Evolutionary conservation across 225 moss, liverwort and hornwort species (phyloP).

Genomic region (Takakia lepidozioides): DNA sequence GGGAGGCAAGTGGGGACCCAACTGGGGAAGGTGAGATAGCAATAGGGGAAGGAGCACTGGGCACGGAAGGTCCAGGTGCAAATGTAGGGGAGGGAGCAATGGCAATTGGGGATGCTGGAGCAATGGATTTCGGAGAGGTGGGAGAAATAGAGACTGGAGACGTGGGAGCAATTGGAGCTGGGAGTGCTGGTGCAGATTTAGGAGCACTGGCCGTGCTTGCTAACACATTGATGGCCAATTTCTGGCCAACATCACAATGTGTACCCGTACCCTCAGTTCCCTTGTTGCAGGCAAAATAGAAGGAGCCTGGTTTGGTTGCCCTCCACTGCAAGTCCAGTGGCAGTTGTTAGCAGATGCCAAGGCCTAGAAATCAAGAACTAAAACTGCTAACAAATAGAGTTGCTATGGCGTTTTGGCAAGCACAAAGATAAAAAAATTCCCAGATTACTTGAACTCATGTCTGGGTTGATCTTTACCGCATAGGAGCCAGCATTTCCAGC

Average conservation of each 20-base stretch:
- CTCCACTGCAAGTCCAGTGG: too few relatives aligned
- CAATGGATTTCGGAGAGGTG: too few relatives aligned
- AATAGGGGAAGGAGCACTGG: too few relatives aligned
- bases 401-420: background rate
- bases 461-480: slow-evolving; percentile 1
- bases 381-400: background rate
- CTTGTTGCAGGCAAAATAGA: slow-evolving; percentile 9
- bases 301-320: slow-evolving; percentile 1
- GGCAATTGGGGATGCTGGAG: too few relatives aligned
- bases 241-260: slow-evolving; percentile 8
- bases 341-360: too few relatives aligned
- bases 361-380: background rate
- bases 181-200: too few relatives aligned
- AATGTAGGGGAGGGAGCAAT: too few relatives aligned
- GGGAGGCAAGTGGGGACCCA: too few relatives aligned
- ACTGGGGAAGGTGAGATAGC: too few relatives aligned
- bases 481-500: slow-evolving; percentile 2
- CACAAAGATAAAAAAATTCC: background rate
- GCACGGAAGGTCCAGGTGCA: too few relatives aligned
- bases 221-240: slow-evolving; percentile 5
- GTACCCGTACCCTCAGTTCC: slow-evolving; percentile 2
- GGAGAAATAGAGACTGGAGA: too few relatives aligned
- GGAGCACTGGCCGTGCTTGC: background rate
- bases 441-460: background rate
- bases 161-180: too few relatives aligned